These are phyloP conservation scores for Quercus bicolor DNA, from an alignment of 306 rosid species.

Conservation along the genomic window DNA sequence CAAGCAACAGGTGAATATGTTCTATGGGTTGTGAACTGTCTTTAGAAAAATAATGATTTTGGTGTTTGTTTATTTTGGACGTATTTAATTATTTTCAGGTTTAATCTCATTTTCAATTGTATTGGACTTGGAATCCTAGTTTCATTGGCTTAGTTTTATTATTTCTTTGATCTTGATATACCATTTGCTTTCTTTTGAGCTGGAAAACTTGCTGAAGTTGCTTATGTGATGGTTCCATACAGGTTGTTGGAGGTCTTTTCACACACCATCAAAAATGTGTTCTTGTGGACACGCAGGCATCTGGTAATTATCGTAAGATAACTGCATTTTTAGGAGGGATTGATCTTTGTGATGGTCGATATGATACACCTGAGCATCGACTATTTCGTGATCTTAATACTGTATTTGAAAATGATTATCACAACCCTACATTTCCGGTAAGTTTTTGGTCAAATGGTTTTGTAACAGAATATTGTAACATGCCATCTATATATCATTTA, in stretches of 20 bases:
- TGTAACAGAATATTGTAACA: not conserved
- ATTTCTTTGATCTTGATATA: not conserved
- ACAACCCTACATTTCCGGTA: conserved; percentile 80
- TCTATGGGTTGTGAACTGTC: not conserved
- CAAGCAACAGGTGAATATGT: conserved; percentile 64
- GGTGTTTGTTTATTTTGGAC: not conserved
- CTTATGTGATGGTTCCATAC: conserved; percentile 31
- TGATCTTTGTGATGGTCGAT: conserved; percentile 96
- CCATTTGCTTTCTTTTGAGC: conserved; percentile 15
- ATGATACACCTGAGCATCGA: conserved; percentile 93
- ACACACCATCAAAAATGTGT: conserved; percentile 98
- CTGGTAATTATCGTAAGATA: conserved; percentile 76
- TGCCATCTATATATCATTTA: not conserved
- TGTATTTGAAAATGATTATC: conserved; percentile 64
- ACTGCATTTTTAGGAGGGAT: conserved; percentile 92
- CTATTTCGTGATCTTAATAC: conserved; percentile 65
- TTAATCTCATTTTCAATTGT: not conserved
- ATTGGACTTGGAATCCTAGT: not conserved
- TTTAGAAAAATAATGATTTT: not conserved
- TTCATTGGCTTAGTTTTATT: not conserved
- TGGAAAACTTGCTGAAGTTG: conserved; percentile 16
- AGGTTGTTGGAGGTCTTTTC: conserved; percentile 83
- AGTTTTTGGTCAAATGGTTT: conserved; percentile 32
- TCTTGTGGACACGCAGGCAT: conserved; percentile 80
- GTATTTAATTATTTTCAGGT: not conserved